Evolutionary conservation across 805 yeast species (phyloP).

Genomic region (Isabelozyma pseudorhagii): DNA sequence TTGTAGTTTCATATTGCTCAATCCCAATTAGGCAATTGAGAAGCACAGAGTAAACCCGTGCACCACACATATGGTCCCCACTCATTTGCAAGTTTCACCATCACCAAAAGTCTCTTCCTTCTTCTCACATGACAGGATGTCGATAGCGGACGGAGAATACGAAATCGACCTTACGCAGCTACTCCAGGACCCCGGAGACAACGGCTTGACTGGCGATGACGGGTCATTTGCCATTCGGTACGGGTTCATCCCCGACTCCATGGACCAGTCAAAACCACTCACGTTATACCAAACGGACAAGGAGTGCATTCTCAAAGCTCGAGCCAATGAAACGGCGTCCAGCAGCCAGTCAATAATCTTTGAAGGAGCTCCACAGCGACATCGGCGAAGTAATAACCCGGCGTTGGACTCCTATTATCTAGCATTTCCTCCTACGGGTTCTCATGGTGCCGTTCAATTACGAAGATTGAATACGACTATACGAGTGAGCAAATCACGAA

Average conservation of each 20-base stretch:
- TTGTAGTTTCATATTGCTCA: neutral
- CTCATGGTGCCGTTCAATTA: conserved; percentile 15
- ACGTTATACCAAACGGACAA: conserved; percentile 32
- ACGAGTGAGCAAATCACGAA: conserved; percentile 36
- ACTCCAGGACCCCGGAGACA: conserved; percentile 10
- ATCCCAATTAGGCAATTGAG: neutral
- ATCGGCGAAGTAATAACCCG: conserved; percentile 9
- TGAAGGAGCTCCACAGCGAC: conserved; percentile 36
- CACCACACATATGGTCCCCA: too few species aligned
- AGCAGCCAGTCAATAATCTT: conserved; percentile 25
- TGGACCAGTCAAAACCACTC: conserved; percentile 34
- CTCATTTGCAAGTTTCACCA: too few species aligned
- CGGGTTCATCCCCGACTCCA: conserved; percentile 39
- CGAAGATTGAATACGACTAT: conserved; percentile 28
- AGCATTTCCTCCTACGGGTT: conserved; percentile 12
- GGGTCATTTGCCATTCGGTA: conserved; percentile 29
- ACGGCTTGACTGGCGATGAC: neutral
- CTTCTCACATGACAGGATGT: conserved; percentile 1
- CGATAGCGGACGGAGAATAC: conserved; percentile 39
- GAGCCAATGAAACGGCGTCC: conserved; percentile 14
- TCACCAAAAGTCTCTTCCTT: neutral
- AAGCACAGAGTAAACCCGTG: too few species aligned
- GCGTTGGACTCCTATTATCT: conserved; percentile 30
- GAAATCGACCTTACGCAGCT: conserved; percentile 31
- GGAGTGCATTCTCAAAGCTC: conserved; percentile 30